phyloP scores from a whole-genome alignment of 2,329 filamentous ascomycete species.

The Cercospora brassicicola region DNA sequence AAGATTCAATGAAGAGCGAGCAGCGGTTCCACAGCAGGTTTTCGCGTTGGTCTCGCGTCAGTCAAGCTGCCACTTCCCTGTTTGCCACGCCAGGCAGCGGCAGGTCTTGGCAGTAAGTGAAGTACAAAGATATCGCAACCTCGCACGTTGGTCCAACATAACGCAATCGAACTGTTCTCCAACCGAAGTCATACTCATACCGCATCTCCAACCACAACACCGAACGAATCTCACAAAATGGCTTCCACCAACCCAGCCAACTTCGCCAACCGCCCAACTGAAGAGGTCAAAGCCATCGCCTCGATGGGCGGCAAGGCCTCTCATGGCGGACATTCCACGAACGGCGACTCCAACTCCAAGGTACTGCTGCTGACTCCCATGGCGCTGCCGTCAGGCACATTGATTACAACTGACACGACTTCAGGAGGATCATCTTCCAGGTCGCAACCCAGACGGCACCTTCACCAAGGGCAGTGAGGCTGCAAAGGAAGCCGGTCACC shows the following conservation, averaged over 20 bases:
- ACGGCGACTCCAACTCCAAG: neutral
- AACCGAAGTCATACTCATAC: neutral
- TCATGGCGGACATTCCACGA: slow-evolving; percentile 8
- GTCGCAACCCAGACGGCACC: slow-evolving; percentile 31
- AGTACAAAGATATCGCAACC: neutral
- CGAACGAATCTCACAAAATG: neutral
- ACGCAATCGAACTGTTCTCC: neutral
- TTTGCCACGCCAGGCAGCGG: slow-evolving; percentile 9
- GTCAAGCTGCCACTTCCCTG: slow-evolving; percentile 5
- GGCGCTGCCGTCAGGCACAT: neutral
- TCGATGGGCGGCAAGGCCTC: slow-evolving; percentile 51
- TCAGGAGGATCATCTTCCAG: slow-evolving; percentile 22
- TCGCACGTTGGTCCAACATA: neutral
- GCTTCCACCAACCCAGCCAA: slow-evolving; percentile 47
- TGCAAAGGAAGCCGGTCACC: slow-evolving; percentile 29
- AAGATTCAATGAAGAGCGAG: neutral
- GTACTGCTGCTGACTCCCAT: neutral
- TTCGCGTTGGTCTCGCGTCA: slow-evolving; percentile 9
- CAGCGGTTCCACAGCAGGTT: slow-evolving; percentile 1
- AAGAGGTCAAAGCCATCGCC: slow-evolving; percentile 52
- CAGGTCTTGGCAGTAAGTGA: slow-evolving; percentile 2
- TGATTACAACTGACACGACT: neutral
- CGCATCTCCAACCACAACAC: neutral
- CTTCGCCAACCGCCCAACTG: slow-evolving; percentile 55
- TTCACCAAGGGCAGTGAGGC: slow-evolving; percentile 29